These are phyloP conservation scores for Trichoderma lentiforme DNA, from an alignment of 2,329 filamentous ascomycete species.

Conservation along the genomic window DNA sequence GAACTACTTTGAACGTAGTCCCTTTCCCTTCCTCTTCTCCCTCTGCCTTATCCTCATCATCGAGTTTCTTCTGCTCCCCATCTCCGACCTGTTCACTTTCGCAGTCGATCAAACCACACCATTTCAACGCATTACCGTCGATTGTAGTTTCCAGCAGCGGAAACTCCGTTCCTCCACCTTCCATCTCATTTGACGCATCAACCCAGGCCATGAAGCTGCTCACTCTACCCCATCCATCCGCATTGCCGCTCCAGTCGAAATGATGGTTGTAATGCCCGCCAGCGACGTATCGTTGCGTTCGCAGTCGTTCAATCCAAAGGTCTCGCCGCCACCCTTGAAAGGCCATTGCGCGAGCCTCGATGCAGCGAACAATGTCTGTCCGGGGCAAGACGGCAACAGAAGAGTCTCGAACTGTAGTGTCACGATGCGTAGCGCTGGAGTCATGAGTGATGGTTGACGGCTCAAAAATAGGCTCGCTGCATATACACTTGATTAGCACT, in stretches of 20 bases:
- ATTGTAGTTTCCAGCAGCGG: slow-evolving; percentile 37
- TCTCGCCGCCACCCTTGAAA: slow-evolving; percentile 54
- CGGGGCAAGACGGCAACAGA: slow-evolving; percentile 51
- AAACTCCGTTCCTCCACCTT: slow-evolving; percentile 51
- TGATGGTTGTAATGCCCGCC: slow-evolving; percentile 52
- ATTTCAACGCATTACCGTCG: slow-evolving; percentile 30
- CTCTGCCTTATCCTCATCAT: neutral
- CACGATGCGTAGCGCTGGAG: slow-evolving; percentile 40
- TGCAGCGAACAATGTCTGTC: slow-evolving; percentile 41
- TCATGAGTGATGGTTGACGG: slow-evolving; percentile 50
- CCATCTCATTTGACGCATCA: slow-evolving; percentile 34
- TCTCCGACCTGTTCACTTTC: neutral
- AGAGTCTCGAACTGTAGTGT: slow-evolving; percentile 48
- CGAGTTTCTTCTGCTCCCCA: slow-evolving; percentile 10
- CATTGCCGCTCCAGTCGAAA: slow-evolving; percentile 50
- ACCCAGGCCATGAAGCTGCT: slow-evolving; percentile 56
- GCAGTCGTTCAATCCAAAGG: slow-evolving; percentile 50
- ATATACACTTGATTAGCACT: neutral
- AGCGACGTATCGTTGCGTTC: slow-evolving; percentile 47
- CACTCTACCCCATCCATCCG: slow-evolving; percentile 46
- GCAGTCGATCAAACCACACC: slow-evolving; percentile 52
- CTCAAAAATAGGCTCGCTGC: slow-evolving; percentile 46
- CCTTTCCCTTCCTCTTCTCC: slow-evolving; percentile 23
- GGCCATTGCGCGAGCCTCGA: slow-evolving; percentile 45
- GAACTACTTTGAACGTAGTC: slow-evolving; percentile 46